Conservation (phyloP, 768 basidiomycete species). For the Sistotremastrum niveocremeum region DNA sequence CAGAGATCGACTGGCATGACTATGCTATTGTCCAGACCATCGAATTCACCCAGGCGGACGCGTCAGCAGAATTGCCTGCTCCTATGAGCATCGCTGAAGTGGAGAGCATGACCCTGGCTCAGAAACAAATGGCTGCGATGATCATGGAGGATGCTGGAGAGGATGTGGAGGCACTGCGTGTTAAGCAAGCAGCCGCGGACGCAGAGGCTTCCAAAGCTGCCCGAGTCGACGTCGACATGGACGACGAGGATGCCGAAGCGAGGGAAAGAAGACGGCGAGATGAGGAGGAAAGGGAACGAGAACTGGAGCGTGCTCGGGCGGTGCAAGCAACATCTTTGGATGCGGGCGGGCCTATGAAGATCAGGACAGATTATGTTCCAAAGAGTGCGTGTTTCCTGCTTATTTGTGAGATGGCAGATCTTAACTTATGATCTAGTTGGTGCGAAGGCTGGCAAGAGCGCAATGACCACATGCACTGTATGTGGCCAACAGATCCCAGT, state of each 20-base stretch:
- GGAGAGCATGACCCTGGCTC: conserved; percentile 90
- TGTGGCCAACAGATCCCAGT: conserved; percentile 95
- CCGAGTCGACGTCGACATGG: conserved; percentile 62
- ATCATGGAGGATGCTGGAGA: conserved; percentile 91
- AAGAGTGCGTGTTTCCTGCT: conserved; percentile 46
- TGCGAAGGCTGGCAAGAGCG: conserved; percentile 46
- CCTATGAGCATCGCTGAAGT: conserved; percentile 94
- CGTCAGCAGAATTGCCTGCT: conserved; percentile 82
- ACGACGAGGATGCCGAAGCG: conserved; percentile 58
- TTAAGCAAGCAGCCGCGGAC: conserved; percentile 72
- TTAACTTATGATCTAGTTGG: conserved; percentile 36
- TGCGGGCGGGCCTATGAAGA: conserved; percentile 76
- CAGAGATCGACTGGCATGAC: conserved; percentile 99
- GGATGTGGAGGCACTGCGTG: conserved; percentile 72
- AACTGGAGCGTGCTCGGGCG: conserved; percentile 64
- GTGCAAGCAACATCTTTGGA: conserved; percentile 68
- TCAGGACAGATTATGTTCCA: conserved; percentile 91
- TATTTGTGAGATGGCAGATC: conserved; percentile 2
- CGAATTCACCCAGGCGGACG: conserved; percentile 90
- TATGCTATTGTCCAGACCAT: conserved; percentile 97
- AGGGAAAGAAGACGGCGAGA: conserved; percentile 50
- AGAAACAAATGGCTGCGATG: conserved; percentile 97
- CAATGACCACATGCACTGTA: conserved; percentile 80
- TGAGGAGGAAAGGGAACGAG: conserved; percentile 55
- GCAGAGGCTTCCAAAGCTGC: conserved; percentile 76